Conservation (phyloP, 306 rosid genomes). For the Senna siamea region DNA sequence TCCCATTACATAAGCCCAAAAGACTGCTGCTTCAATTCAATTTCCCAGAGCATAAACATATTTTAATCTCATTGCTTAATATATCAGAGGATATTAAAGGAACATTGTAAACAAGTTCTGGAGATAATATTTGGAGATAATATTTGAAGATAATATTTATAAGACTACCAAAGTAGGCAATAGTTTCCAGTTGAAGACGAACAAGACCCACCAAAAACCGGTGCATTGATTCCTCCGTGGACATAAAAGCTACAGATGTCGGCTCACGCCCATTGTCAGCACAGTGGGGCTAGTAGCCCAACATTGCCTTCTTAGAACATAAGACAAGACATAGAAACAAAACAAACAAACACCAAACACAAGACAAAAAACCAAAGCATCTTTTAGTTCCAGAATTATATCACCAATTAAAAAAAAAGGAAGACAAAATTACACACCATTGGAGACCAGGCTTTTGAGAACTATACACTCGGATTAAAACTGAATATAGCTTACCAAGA, state of each 20-base stretch:
- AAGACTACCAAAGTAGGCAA: conserved; percentile 95
- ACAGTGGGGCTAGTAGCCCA: conserved; percentile 99
- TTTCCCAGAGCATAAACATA: conserved; percentile 45
- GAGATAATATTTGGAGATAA: too few relatives aligned
- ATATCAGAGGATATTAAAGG: conserved; percentile 47
- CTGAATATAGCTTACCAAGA: conserved; percentile 89
- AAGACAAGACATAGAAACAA: conserved; percentile 96
- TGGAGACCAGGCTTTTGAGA: conserved; percentile 52
- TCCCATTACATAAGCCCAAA: conserved; percentile 34
- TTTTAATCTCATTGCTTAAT: conserved; percentile 45
- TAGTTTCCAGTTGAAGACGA: conserved; percentile 91
- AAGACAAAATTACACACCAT: conserved; percentile 58
- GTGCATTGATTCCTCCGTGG: conserved; percentile 97
- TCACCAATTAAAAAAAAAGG: conserved; percentile 66
- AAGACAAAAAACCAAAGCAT: conserved; percentile 89
- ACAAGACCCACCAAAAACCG: conserved; percentile 98
- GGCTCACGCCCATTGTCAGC: conserved; percentile 99
- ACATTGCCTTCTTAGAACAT: conserved; percentile 99
- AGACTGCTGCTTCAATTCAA: conserved; percentile 41
- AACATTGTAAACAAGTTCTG: conserved; percentile 58
- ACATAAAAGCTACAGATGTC: conserved; percentile 99
- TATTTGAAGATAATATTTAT: conserved; percentile 68
- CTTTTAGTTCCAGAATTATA: conserved; percentile 94
- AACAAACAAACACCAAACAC: conserved; percentile 98
- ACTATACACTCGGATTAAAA: conserved; percentile 57